Evolutionary conservation across 108 stramenopile species (phyloP), one percentile per base, ranked within the genome.

Genomic region (Fistulifera pelliculosa): DNA sequence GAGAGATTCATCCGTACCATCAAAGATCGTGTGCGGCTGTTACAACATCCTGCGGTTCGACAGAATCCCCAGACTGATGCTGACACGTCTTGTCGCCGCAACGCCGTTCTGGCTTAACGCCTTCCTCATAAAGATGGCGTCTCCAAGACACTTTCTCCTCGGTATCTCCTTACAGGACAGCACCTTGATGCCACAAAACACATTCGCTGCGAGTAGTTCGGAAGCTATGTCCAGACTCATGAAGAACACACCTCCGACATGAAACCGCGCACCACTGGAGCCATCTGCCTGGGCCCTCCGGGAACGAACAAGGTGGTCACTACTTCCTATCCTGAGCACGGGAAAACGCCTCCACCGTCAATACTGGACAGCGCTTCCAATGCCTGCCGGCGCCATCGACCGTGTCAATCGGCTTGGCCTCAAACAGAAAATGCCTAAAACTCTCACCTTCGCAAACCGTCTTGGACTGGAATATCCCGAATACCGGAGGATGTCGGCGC

Each of bases 291-390:
- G n/a, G 74, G 0, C 60, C 69, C 7, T 53, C 62, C 10, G 65
- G 69, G 0, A 80, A 77, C 41, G 0, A 19, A n/a, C 76, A 77
- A 59, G 75, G 76, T 0, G 59, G 54, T 0, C 54, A 74, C 38
- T 59, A 67, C 16, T 75, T 80, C 35, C 49, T 0, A 42, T 17
- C 40, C 57, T 73, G 0, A 31, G 13, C 4, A 67, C 74, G 64
- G 74, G n/a, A 11, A 43, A 39, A 27, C 49, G 38, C 0, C 31
- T 35, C 3, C 31, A 35, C 31, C 31, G 31, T 8, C 31, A 35
- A 8, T 35, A 35, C 31, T 35, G 31, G 41, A 70, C 27, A 54
- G 13, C 18, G 62, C 13, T 15, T 22, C 74, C 77, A 19, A 70
- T 73, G 64, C 71, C 77, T 17, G 22, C 63, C 15, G 22, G 25